Evolutionary conservation across 2,329 filamentous ascomycete species (phyloP), one percentile per base, ranked within the genome.

Genomic region (Pseudonectria buxi): DNA sequence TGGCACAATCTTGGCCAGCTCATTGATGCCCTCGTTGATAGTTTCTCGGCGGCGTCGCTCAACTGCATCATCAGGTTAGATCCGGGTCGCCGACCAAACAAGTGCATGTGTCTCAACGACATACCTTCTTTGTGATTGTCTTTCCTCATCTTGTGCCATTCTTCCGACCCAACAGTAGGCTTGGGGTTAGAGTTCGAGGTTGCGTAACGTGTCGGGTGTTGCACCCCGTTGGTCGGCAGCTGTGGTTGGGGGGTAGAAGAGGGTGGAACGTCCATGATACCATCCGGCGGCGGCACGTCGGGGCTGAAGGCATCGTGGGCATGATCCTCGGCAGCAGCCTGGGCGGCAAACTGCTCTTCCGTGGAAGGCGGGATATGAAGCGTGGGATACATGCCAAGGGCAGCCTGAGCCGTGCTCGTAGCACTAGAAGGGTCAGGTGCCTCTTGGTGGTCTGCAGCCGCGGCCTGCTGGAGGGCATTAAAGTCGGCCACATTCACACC

Each of bases 111-210:
- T n/a, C 6, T 10, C 14, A 12, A 4, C n/a, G 24, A 58, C 75
- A 55, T 65, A 92, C 90, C 92, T 73, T 96, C 90, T 76, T 98
- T 98, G 67, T 98, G 92, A 47, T 96, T 98, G 55, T 96, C 90
- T 58, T 94, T 92, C 43, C 92, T 80, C 53, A 94, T 81, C 61
- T 94, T 94, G 61, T 98, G 92, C 92, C 92, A 98, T 62, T 96
- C 90, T 35, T 94, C 87, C 2, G 88, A 92, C 3, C 92, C 92
- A n/a, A 96, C 92, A 6, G 82, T 78, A 7, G 89, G 89, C 62
- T 95, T 96, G 39, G 73, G 65, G 45, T 58, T 62, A 36, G 68
- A 61, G 46, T 64, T 46, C 10, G 61, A 50, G 11, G 56, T 52
- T 24, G 61, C 55, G 47, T 63, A 69, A 42, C 57, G 47, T 40